Conservation (phyloP, 1,284 basidiomycete genomes). For the Stygiomarasmius scandens region DNA sequence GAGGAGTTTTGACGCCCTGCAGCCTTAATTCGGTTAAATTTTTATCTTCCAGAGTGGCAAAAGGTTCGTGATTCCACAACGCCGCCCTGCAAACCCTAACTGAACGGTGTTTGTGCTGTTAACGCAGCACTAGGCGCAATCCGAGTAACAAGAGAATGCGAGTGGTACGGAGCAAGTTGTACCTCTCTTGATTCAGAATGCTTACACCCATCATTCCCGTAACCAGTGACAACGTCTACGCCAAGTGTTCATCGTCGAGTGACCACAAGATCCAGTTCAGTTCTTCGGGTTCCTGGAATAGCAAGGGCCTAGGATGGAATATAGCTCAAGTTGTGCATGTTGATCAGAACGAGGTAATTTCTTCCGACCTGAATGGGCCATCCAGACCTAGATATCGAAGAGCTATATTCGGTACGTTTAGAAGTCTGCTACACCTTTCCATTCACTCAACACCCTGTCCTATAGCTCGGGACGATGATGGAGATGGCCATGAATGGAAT, state of each 20-base stretch:
- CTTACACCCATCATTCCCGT: neutral
- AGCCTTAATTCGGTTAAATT: too few relatives aligned
- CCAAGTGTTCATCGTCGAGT: neutral
- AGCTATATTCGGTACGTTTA: conserved; percentile 34
- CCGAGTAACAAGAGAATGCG: too few relatives aligned
- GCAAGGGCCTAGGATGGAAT: neutral
- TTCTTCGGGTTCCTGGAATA: neutral
- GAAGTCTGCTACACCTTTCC: neutral
- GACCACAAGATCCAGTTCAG: neutral
- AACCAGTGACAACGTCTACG: neutral
- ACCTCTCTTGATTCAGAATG: neutral
- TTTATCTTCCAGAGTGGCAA: too few relatives aligned
- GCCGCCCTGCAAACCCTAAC: too few relatives aligned
- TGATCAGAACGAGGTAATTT: neutral
- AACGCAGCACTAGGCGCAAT: too few relatives aligned
- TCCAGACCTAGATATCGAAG: conserved; percentile 6
- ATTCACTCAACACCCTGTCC: conserved; percentile 4
- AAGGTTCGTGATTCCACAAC: too few relatives aligned
- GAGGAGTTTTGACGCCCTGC: too few relatives aligned
- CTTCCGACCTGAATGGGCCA: too few relatives aligned
- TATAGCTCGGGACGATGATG: conserved; percentile 22
- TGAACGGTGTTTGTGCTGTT: too few relatives aligned
- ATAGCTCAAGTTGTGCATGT: conserved; percentile 1
- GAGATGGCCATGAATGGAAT: conserved; percentile 29
- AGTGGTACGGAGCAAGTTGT: neutral